phyloP scores from a whole-genome alignment of 1,284 basidiomycete genomes.

The Boletellus deceptivus region DNA sequence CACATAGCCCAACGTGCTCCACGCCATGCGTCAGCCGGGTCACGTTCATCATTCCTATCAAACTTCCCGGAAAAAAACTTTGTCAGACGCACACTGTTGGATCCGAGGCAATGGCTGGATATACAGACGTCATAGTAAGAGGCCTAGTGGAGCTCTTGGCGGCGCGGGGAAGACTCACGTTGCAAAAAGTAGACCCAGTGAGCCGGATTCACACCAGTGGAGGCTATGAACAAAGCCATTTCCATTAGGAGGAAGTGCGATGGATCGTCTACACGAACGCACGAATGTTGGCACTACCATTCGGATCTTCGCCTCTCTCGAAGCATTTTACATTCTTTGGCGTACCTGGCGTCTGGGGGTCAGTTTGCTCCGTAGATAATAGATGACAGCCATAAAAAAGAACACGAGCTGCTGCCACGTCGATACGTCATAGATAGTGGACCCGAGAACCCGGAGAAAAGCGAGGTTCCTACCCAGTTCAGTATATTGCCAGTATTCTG shows the following conservation, averaged over 20 bases:
- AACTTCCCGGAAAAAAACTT: not conserved
- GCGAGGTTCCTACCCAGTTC: conserved; percentile 34
- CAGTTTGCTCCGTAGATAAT: conserved; percentile 8
- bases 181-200: conserved; percentile 45
- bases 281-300: conserved; percentile 44
- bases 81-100: conserved; percentile 32
- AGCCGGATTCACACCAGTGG: conserved; percentile 41
- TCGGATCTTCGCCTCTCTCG: conserved; percentile 39
- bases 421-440: not conserved
- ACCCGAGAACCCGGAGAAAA: not conserved
- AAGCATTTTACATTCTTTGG: conserved; percentile 38
- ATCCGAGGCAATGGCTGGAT: conserved; percentile 30
- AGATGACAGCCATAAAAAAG: conserved; percentile 1
- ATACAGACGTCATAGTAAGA: conserved; percentile 7
- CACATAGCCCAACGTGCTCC: not conserved
- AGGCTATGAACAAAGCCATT: conserved; percentile 25
- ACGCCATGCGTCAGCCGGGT: not conserved
- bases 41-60: conserved; percentile 5
- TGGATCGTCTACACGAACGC: conserved; percentile 9
- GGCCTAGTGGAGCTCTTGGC: not conserved
- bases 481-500: conserved; percentile 46
- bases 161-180: conserved; percentile 27
- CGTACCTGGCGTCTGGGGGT: conserved; percentile 19
- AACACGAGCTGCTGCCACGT: not conserved
- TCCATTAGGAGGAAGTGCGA: not conserved